Percentiles rank a stretch among this genome's conserved stretches.
These are phyloP conservation scores for Aspergillus flavus DNA, from an alignment of 2,329 filamentous ascomycete species.

Conservation along the genomic window DNA sequence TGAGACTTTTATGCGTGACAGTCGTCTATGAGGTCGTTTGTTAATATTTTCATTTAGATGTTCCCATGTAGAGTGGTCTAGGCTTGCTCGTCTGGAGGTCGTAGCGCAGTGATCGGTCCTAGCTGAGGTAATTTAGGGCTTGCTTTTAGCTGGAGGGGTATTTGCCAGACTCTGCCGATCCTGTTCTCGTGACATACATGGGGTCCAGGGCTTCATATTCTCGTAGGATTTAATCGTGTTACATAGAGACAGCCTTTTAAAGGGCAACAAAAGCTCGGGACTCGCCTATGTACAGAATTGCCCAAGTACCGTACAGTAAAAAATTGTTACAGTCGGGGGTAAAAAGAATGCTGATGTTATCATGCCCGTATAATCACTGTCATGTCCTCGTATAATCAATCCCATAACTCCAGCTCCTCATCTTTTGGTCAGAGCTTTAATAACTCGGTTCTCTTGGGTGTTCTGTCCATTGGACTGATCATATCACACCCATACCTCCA, in stretches of 20 bases:
- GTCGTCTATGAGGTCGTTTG: not conserved
- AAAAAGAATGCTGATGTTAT: not conserved
- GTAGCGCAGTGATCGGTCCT: not conserved
- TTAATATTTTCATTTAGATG: fast-evolving
- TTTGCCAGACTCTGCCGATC: not conserved
- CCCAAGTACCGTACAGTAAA: not conserved
- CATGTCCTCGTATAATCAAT: not conserved
- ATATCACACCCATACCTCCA: not conserved
- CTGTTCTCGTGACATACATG: not conserved
- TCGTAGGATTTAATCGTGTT: not conserved
- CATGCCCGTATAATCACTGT: not conserved
- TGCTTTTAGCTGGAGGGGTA: not conserved
- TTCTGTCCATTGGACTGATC: not conserved
- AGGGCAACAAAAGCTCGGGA: not conserved
- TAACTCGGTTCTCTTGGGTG: not conserved
- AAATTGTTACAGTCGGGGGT: not conserved
- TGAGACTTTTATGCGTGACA: not conserved
- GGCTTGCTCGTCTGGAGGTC: not conserved
- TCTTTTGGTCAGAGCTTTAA: not conserved
- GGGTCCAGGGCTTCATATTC: not conserved
- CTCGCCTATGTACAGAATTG: not conserved
- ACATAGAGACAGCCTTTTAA: not conserved
- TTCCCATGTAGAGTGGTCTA: not conserved
- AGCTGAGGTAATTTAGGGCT: not conserved
- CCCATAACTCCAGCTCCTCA: not conserved